Base-by-base conservation (phyloP, 1,284 basidiomycete species). In the Wolfiporia cocos region DNA sequence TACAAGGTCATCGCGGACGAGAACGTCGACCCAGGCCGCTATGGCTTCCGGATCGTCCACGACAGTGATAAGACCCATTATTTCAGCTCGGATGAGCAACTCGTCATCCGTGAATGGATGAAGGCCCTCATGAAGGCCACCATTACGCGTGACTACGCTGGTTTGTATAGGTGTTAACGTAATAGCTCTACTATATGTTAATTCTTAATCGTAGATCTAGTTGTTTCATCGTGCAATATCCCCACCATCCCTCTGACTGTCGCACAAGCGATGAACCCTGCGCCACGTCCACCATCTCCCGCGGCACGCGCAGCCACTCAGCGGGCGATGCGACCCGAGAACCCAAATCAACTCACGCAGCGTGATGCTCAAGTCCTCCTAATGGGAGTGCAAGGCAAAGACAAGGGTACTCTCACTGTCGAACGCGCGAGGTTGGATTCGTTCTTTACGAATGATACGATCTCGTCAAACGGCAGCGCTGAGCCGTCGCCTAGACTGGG, bases 41-140 rank as follows among this genome's bases (percentile, higher is more conserved):
- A 96, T 66, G 94, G 92, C 4, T 98, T 99, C 81, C 78, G 92
- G 57, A 88, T 99, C 49, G 78, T 94, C 28, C 95, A 98, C 53
- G 89, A 94, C 36, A 70, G 72, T 7, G 88, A 92, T 58, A 92
- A 88, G 66, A 75, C 88, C 2, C 92, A 99, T 64, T 90, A 71
- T 60, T 99, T 99, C 66, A 89, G 87, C 50, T 88, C 88, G 0
- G 86, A 93, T 28, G 93, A 98, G 59, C 89, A 92, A 60, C 61
- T 68, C 4, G 65, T 81, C 29, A 76, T 97, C 36, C 78, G 96
- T 11, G 92, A 92, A 52, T 99, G 96, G 96, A 99, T 99, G 95
- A 99, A 99, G 71, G 91, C 92, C 9, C 79, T 99, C 54, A 97
- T 98, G 91, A 99, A 99, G 66, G 89, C 93, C 2, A 98, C 95